phyloP scores from a whole-genome alignment of 345 rosid genomes.

The Gossypium herbaceum region DNA sequence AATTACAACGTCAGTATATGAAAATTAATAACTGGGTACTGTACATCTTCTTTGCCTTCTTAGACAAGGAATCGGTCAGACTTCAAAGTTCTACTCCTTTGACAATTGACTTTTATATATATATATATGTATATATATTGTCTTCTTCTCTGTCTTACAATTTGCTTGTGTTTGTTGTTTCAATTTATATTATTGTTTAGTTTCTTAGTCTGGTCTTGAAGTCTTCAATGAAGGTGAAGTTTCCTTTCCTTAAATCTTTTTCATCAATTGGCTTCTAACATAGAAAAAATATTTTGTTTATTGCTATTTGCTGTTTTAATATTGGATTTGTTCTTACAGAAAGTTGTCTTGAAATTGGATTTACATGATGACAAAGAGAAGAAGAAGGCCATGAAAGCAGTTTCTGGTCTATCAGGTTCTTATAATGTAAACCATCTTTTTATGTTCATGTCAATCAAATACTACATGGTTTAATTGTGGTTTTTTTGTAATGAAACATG shows the following conservation, averaged over 20 bases:
- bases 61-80: no score
- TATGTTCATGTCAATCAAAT: not conserved
- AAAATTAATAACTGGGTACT: no score
- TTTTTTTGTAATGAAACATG: slow-evolving; percentile 15
- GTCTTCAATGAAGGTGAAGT: slow-evolving; percentile 4
- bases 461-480: no score
- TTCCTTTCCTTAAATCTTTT: slow-evolving; percentile 2
- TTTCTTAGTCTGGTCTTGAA: not conserved
- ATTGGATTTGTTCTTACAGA: slow-evolving; percentile 30
- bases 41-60: no score
- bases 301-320: not conserved
- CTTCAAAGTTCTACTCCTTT: no score
- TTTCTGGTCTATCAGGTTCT: slow-evolving; percentile 47
- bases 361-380: slow-evolving; percentile 46
- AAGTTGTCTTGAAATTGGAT: slow-evolving; percentile 52
- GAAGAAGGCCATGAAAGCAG: slow-evolving; percentile 49
- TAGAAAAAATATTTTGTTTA: not conserved
- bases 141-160: not conserved
- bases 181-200: not conserved
- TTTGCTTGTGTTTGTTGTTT: not conserved
- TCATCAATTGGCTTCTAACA: not conserved
- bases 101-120: no score
- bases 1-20: no score
- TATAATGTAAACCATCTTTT: not conserved
- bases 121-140: not conserved